phyloP scores from a whole-genome alignment of 768 basidiomycete species.

The Mycena leptocephala region DNA sequence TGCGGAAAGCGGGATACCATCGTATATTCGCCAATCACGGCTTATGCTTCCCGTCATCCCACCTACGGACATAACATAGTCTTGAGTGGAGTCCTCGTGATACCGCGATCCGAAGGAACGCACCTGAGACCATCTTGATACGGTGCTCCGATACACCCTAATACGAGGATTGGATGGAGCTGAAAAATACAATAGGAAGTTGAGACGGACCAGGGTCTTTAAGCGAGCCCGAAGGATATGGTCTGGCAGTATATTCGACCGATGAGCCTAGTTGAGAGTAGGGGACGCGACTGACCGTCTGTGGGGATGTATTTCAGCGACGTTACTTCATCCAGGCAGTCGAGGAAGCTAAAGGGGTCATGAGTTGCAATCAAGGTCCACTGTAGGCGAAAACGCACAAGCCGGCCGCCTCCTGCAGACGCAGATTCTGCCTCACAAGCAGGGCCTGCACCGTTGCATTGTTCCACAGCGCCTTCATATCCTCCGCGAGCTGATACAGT shows the following conservation, averaged over 20 bases:
- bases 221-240: constrained; percentile 82
- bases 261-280: not conserved
- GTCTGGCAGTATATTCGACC: no score
- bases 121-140: constrained; percentile 71
- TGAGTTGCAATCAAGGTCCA: constrained; percentile 3
- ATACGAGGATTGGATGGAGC: constrained; percentile 27
- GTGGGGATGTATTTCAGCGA: constrained; percentile 75
- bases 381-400: constrained; percentile 66
- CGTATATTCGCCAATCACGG: constrained; percentile 64
- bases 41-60: constrained; percentile 42
- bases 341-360: constrained; percentile 74
- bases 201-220: constrained; percentile 64
- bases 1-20: no score
- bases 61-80: constrained; percentile 18
- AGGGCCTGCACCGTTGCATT: constrained; percentile 68
- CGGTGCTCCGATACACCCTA: constrained; percentile 80
- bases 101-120: constrained; percentile 31
- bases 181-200: not conserved
- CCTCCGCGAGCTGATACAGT: constrained; percentile 71
- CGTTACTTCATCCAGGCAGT: constrained; percentile 76
- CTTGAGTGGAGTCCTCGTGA: constrained; percentile 6
- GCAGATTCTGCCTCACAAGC: constrained; percentile 67
- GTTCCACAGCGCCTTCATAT: constrained; percentile 79
- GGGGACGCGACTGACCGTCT: constrained; percentile 63
- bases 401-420: constrained; percentile 79